Base-by-base conservation (phyloP, 345 rosid genomes). In the Eucalyptus coolabah region DNA sequence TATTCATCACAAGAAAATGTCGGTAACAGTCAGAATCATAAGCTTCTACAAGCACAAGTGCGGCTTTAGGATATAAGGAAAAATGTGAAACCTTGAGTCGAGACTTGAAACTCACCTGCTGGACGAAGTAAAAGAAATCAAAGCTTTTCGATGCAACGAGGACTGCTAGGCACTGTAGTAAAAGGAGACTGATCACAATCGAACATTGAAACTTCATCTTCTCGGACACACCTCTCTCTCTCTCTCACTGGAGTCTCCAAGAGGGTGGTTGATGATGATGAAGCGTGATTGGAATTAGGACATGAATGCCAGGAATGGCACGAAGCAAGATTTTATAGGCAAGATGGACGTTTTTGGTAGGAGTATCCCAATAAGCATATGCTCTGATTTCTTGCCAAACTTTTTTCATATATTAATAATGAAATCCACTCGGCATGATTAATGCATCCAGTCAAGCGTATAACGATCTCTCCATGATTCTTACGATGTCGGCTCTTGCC, bases 71-170 rank as follows among this genome's bases (percentile, higher is more conserved):
- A 37, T 2, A 44, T 11, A 23, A 21, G 59, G 59, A 21, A 13
- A 37, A 37, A 37, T 40, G 16, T 2, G 47, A 37, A 16, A 40
- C 4, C 19, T 13, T 23, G 3, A n/a, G 44, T 53, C 56, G 7
- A 49, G 24, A 18, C n/a, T 23, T 21, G 37, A 77, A 2, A 53
- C 54, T 90, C 89, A 95, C 99, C 94, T 98, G 99, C 92, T 94
- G 98, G 89, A 98, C 99, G 53, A 98, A 95, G 95, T 98, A 98
- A 96, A 98, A 97, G 96, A 98, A 98, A 94, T 98, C 99, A 51
- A 97, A 98, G 87, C 94, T 95, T 91, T 94, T 89, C 14, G 99
- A 89, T n/a, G 91, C 94, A 80, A 91, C 92, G 26, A 94, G 92
- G 86, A 90, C 91, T 23, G 91, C 89, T 7, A 92, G 90, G 54